phyloP scores from a whole-genome alignment of 441 rosid genomes.

The Hura crepitans region DNA sequence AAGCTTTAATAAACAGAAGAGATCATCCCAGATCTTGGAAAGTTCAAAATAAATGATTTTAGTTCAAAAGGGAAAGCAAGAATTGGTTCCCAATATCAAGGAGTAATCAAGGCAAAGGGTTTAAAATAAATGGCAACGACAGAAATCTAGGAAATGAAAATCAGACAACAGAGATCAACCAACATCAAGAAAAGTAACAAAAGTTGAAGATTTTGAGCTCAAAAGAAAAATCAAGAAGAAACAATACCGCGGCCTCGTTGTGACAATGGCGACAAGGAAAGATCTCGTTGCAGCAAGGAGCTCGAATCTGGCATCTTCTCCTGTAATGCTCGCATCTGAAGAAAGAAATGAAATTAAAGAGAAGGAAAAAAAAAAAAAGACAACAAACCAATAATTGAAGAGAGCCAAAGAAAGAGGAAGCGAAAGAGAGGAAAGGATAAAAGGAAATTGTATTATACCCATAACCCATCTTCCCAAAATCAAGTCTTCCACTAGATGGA shows the following conservation, averaged over 20 bases:
- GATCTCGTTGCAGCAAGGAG: constrained; percentile 95
- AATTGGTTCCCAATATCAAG: no score
- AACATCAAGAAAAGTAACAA: constrained; percentile 10
- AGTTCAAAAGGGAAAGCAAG: no score
- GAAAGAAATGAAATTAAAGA: constrained; percentile 10
- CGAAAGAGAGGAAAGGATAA: not conserved
- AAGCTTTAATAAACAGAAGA: no score
- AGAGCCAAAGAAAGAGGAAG: not conserved
- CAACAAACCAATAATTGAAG: not conserved
- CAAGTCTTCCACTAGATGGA: constrained; percentile 61
- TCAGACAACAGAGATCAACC: not conserved
- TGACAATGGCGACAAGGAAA: constrained; percentile 95
- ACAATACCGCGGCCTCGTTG: constrained; percentile 69
- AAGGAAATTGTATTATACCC: constrained; percentile 42
- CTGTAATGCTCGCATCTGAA: constrained; percentile 82
- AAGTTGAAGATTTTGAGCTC: not conserved
- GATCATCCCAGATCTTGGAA: no score
- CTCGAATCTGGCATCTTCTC: constrained; percentile 89
- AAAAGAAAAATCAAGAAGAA: not conserved
- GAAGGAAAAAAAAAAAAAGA: not conserved
- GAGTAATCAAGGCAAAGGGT: no score
- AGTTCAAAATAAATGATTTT: no score
- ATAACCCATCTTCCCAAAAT: constrained; percentile 85
- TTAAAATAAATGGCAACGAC: not conserved
- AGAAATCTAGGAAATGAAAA: not conserved